These are phyloP conservation scores for Hydrangea macrophylla DNA, from an alignment of 148 eudicot species.

Conservation along the genomic window DNA sequence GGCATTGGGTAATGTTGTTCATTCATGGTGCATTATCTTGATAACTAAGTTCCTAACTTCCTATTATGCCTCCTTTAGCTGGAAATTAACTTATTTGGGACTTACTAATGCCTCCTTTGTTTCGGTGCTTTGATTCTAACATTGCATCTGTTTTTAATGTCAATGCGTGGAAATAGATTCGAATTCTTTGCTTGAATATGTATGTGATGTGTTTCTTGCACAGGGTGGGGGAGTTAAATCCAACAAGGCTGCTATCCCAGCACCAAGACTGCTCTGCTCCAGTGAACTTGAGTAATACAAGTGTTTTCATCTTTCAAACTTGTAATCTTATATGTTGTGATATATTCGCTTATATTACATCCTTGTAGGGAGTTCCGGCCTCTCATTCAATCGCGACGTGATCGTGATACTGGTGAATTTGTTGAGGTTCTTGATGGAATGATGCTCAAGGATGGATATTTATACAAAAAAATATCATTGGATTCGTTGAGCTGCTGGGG, in stretches of 20 bases:
- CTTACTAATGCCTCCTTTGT: neutral
- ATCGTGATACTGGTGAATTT: constrained; percentile 72
- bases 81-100: neutral
- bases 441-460: constrained; percentile 86
- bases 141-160: neutral
- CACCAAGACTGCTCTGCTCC: constrained; percentile 73
- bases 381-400: constrained; percentile 75
- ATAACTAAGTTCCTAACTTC: no score
- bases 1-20: no score
- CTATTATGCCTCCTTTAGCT: neutral
- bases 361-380: constrained; percentile 83
- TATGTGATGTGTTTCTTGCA: neutral
- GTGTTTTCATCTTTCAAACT: constrained; percentile 1
- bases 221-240: constrained; percentile 78
- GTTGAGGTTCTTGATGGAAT: constrained; percentile 83
- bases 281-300: constrained; percentile 78
- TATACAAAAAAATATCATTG: constrained; percentile 70
- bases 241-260: constrained; percentile 60
- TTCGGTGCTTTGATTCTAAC: neutral
- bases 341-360: constrained; percentile 15
- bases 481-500: constrained; percentile 82
- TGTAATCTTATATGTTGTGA: neutral
- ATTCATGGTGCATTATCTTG: neutral
- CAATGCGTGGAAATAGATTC: neutral
- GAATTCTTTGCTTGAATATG: neutral